These are phyloP conservation scores for Parachaetomium inaequale DNA, from an alignment of 495 filamentous ascomycete genomes.

Conservation along the genomic window DNA sequence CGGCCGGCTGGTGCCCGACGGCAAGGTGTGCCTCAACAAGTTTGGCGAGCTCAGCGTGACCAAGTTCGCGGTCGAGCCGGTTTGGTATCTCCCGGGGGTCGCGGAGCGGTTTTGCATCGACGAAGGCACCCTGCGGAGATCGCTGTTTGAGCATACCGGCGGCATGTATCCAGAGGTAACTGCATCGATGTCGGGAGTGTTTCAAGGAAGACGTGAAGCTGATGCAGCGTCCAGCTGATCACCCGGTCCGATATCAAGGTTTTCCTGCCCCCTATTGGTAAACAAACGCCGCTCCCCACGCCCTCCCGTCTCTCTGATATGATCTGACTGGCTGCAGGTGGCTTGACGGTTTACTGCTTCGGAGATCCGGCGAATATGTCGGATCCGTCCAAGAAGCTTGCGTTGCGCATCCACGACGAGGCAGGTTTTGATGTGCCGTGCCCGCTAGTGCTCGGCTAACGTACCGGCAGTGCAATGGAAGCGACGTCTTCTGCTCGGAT, in stretches of 20 bases:
- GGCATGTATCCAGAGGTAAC: constrained; percentile 76
- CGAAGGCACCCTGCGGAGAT: constrained; percentile 78
- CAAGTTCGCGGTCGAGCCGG: constrained; percentile 93
- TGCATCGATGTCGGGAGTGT: background rate
- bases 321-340: constrained; percentile 54
- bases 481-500: constrained; percentile 96
- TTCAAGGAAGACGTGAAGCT: constrained; percentile 13
- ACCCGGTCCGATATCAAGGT: constrained; percentile 92
- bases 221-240: constrained; percentile 56
- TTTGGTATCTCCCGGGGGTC: constrained; percentile 94
- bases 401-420: constrained; percentile 93
- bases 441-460: constrained; percentile 16
- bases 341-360: constrained; percentile 95
- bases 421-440: constrained; percentile 26
- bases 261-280: constrained; percentile 88
- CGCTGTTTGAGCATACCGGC: constrained; percentile 91
- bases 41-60: constrained; percentile 87
- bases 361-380: constrained; percentile 91
- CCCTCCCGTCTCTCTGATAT: constrained; percentile 5
- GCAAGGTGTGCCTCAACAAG: constrained; percentile 81
- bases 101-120: constrained; percentile 94
- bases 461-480: constrained; percentile 71
- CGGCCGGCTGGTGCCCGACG: constrained; percentile 81
- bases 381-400: constrained; percentile 76
- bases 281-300: constrained; percentile 4